A percentile compares a stretch with the other conserved stretches of the same genome.
Conservation (phyloP, 2,329 filamentous ascomycete species). For the Aspergillus candidus region DNA sequence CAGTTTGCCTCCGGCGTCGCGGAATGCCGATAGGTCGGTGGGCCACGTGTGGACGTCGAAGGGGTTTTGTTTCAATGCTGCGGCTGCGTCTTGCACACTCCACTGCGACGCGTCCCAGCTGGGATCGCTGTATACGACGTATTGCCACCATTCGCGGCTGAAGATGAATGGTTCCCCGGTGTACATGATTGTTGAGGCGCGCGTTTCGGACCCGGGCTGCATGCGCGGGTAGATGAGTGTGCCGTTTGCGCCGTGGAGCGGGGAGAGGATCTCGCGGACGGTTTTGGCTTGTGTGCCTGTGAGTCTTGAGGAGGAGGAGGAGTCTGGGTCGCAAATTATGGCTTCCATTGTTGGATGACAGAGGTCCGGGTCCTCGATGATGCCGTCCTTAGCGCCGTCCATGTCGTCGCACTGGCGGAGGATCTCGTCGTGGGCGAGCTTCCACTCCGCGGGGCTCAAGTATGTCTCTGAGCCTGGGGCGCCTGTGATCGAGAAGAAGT, state of each 20-base stretch:
- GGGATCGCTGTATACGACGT: slow-evolving; percentile 38
- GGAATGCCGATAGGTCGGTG: slow-evolving; percentile 45
- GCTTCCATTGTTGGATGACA: slow-evolving; percentile 29
- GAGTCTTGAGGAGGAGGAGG: slow-evolving; percentile 21
- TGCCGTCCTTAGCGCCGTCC: slow-evolving; percentile 28
- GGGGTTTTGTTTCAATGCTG: slow-evolving; percentile 37
- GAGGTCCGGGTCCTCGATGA: slow-evolving; percentile 34
- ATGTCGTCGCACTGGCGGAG: slow-evolving; percentile 29
- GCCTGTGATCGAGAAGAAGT: slow-evolving; percentile 39
- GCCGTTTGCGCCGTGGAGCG: slow-evolving; percentile 28
- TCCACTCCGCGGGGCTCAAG: slow-evolving; percentile 25
- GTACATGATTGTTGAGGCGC: slow-evolving; percentile 27
- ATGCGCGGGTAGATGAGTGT: slow-evolving; percentile 30
- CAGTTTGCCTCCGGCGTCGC: slow-evolving; percentile 38
- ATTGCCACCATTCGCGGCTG: slow-evolving; percentile 41
- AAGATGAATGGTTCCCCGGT: slow-evolving; percentile 33
- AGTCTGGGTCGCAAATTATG: slow-evolving; percentile 23
- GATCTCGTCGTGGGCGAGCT: slow-evolving; percentile 31
- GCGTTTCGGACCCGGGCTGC: slow-evolving; percentile 28
- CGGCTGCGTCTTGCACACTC: slow-evolving; percentile 32
- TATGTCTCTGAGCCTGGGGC: slow-evolving; percentile 28
- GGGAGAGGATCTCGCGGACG: slow-evolving; percentile 26
- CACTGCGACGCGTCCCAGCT: slow-evolving; percentile 36
- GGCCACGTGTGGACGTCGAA: slow-evolving; percentile 46
- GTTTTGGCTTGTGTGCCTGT: slow-evolving; percentile 25